Evolutionary conservation across 2,329 filamentous ascomycete genomes (phyloP).

Genomic region (Keithomyces neogunnii): DNA sequence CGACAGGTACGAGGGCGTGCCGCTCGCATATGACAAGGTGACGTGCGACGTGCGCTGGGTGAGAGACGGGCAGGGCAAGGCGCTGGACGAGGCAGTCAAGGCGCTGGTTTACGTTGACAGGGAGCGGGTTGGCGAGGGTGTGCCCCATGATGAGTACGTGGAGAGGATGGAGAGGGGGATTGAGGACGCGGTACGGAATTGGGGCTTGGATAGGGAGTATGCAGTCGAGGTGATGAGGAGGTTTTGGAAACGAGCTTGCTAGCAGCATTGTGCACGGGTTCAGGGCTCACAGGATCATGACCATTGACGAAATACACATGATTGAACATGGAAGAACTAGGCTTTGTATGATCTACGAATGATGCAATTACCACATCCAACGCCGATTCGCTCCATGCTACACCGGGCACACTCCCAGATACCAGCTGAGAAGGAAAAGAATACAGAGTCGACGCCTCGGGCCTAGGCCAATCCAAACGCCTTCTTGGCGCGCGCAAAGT

Average conservation of each 20-base stretch:
- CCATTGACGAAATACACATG: no score
- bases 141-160: conserved; percentile 49
- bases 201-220: conserved; percentile 47
- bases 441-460: no score
- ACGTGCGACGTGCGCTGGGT: conserved; percentile 24
- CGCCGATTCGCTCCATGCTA: no score
- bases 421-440: no score
- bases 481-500: conserved; percentile 37
- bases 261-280: no score
- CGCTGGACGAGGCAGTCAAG: conserved; percentile 15
- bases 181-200: conserved; percentile 42
- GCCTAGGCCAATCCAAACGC: conserved; percentile 31
- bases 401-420: no score
- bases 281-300: no score
- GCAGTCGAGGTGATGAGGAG: conserved; percentile 44
- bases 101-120: conserved; percentile 55
- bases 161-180: conserved; percentile 56
- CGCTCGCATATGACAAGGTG: conserved; percentile 49
- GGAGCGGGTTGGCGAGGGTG: conserved; percentile 25
- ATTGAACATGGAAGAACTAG: no score
- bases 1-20: conserved; percentile 55
- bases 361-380: no score
- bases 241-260: conserved; percentile 20
- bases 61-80: conserved; percentile 12
- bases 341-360: no score